Evolutionary conservation across 768 basidiomycete species (phyloP), one percentile per base, ranked within the genome.

Genomic region (Rhizopogon rudus): DNA sequence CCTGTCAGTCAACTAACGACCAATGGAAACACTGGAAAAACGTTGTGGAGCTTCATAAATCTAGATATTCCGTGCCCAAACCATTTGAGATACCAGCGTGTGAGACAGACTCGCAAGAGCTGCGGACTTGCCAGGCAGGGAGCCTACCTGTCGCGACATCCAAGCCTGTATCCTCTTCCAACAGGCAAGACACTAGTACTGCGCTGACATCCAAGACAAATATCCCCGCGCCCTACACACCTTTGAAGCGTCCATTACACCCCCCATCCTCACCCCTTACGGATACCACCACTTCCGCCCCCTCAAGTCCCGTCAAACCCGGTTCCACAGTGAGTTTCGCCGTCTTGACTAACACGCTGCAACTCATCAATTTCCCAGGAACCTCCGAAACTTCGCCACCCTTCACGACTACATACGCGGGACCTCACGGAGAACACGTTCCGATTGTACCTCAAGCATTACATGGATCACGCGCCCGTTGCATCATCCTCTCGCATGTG

Each of bases 381-480:
- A 16, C n/a, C 60, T 3, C 64, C 74, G 5, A 83, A 80, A 63
- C 72, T 91, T 44, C 85, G 87, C 44, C 88, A 91, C 67, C 90
- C 89, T 1, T 83, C 84, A 0, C 78, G 85, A 40, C 71, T 91
- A 28, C 85, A 79, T 53, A 79, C 82, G 0, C 75, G 75, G 17
- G 86, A 91, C 54, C 80, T 92, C 28, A 91, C 82, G 2, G 78
- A 74, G 3, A 86, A 86, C 57, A 86, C 83, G 0, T 88, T 92
- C 65, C 78, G 86, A 10, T 78, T 88, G 40, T 90, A 92, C 61
- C 60, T 92, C 57, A 89, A 88, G 60, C 85, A 91, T 60, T 91
- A 83, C 67, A 87, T 92, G 85, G 82, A 88, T 61, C 74, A 84
- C 61, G 77, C 76, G 0, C 71, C 39, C 49, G 63, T 50, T 43